Percentiles rank a stretch among this genome's conserved stretches.
These are phyloP conservation scores for Teunomyces gatunensis DNA, from an alignment of 805 yeast species.

Conservation along the genomic window DNA sequence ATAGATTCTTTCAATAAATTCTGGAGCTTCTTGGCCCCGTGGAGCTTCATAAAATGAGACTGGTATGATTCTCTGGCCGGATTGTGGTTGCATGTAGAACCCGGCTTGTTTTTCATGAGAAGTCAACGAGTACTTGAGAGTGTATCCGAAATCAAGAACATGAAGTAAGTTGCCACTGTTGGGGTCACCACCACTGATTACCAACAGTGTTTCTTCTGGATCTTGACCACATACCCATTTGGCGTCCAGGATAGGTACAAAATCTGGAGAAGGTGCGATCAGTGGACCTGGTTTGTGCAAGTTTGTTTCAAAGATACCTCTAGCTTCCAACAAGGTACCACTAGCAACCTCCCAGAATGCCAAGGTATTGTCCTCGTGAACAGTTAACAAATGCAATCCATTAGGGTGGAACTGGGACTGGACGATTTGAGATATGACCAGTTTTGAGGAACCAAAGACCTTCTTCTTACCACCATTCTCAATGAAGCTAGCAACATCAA, in stretches of 20 bases:
- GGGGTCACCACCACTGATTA: slow-evolving; percentile 68
- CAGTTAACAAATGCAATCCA: slow-evolving; percentile 78
- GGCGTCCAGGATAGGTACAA: slow-evolving; percentile 49
- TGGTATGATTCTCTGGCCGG: slow-evolving; percentile 29
- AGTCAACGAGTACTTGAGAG: slow-evolving; percentile 76
- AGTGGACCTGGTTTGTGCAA: slow-evolving; percentile 53
- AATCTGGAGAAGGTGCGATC: slow-evolving; percentile 11
- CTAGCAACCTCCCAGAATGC: slow-evolving; percentile 91
- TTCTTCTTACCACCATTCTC: slow-evolving; percentile 41
- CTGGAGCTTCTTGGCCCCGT: slow-evolving; percentile 15
- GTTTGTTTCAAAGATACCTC: slow-evolving; percentile 64
- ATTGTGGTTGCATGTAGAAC: slow-evolving; percentile 64
- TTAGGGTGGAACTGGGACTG: slow-evolving; percentile 88
- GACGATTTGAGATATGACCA: slow-evolving; percentile 27
- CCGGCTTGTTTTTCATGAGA: slow-evolving; percentile 81
- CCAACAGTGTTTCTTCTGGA: slow-evolving; percentile 73
- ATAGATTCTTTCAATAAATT: slow-evolving; percentile 23
- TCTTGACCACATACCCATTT: slow-evolving; percentile 79
- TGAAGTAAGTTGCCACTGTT: slow-evolving; percentile 30
- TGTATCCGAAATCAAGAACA: slow-evolving; percentile 71
- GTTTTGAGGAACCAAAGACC: slow-evolving; percentile 36
- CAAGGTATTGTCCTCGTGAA: slow-evolving; percentile 78
- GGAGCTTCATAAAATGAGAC: slow-evolving; percentile 22
- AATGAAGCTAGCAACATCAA: slow-evolving; percentile 25
- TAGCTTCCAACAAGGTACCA: slow-evolving; percentile 71